Evolutionary conservation across 2,329 filamentous ascomycete species (phyloP), one percentile per base, ranked within the genome.

Genomic region (Fusarium lateritium): DNA sequence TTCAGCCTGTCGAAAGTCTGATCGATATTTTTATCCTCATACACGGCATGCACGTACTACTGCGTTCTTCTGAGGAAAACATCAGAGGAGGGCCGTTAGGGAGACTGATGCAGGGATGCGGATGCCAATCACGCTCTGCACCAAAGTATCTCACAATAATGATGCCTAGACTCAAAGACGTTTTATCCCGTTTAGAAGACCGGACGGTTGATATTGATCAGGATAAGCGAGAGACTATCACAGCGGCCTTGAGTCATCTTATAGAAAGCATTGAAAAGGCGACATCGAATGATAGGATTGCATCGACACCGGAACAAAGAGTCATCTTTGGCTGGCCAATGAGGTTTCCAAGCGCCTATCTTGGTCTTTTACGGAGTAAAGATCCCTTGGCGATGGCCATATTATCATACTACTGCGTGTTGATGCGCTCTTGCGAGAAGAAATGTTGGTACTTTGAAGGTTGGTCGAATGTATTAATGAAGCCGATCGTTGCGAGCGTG

Each of bases 1-100:
- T 56, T 19, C 33, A 19, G 9, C 34, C 60, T 6, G 31, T 65
- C 10, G 42, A 53, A 4, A 44, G 60, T 19, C 52, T 65, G 4
- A 33, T 56, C 22, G 60, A 67, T 17, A 65, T 67, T n/a, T 64
- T 61, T 17, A 36, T 53, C 21, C 43, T 67, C 17, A 43, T 65
- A 5, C 42, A 51, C 13, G 64, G 60, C 5, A 56, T 67, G 39
- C 33, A 46, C 8, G 13, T 46, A 5, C 43, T 67, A 10, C 36
- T 65, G 4, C n/a, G 43, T 19, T 21, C 52, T 5, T 61, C 51
- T 3, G 56, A 60, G 7, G 31, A 52, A 6, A 14, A 45, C 13
- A n/a, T 67, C 2, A 46, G 55, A 3, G 19, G 38, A 6, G 64
- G 64, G 7, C 64, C 64, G 0, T 17, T 67, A 9, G 52, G 36